Conservation (phyloP, 306 rosid genomes). For the Rosa persica region DNA sequence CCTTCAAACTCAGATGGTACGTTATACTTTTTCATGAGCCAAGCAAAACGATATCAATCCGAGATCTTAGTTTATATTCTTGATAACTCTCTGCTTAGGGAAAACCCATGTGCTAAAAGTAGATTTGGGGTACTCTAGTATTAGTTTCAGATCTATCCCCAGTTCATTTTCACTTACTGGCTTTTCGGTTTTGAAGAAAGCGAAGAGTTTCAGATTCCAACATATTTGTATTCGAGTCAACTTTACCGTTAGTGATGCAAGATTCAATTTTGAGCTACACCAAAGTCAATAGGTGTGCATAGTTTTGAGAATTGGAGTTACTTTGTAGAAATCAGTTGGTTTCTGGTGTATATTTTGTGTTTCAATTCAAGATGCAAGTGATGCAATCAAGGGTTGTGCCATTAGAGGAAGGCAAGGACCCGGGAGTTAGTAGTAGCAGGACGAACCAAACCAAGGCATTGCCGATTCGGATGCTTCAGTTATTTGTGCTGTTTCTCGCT, state of each 20-base stretch:
- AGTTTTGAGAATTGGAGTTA: not conserved
- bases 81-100: not conserved
- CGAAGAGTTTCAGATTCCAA: conserved; percentile 6
- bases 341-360: conserved; percentile 5
- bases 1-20: not conserved
- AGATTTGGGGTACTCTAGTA: not conserved
- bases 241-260: not conserved
- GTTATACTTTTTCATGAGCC: not conserved
- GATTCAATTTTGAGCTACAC: not conserved
- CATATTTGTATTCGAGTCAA: not conserved
- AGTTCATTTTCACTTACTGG: conserved; percentile 9
- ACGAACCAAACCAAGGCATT: conserved; percentile 53
- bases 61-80: not conserved
- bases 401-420: conserved; percentile 77
- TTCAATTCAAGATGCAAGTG: conserved; percentile 56
- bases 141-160: conserved; percentile 33
- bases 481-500: conserved; percentile 60
- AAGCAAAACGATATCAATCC: not conserved
- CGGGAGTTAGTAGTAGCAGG: conserved; percentile 33
- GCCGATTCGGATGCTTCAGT: conserved; percentile 58
- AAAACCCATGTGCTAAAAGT: not conserved
- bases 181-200: conserved; percentile 12
- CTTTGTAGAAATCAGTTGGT: conserved; percentile 15
- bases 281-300: not conserved
- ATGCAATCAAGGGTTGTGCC: conserved; percentile 73